A percentile compares a stretch with the other conserved stretches of the same genome.
Evolutionary conservation across 164 flowering plant genomes (phyloP).

Genomic region (Dillenia suffruticosa): DNA sequence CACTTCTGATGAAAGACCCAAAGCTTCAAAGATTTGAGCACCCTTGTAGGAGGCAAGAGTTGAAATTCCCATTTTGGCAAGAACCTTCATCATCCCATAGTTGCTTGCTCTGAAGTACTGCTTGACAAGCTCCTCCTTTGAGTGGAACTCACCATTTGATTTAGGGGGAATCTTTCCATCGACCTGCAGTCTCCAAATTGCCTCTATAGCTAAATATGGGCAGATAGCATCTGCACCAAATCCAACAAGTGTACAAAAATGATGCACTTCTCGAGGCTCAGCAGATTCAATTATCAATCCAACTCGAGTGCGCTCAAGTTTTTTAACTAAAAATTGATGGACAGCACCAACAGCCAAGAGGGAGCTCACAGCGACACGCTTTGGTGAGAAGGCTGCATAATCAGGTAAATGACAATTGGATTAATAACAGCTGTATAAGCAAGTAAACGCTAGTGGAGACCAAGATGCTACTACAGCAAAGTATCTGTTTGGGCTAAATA

Average conservation of each 20-base stretch:
- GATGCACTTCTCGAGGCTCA: slow-evolving; percentile 99
- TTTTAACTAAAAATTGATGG: slow-evolving; percentile 87
- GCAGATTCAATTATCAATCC: slow-evolving; percentile 93
- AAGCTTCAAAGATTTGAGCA: slow-evolving; percentile 98
- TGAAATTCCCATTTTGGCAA: slow-evolving; percentile 99
- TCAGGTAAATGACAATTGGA: slow-evolving; percentile 1
- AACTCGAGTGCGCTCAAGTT: slow-evolving; percentile 84
- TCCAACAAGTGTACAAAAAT: slow-evolving; percentile 97
- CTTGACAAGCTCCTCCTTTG: slow-evolving; percentile 81
- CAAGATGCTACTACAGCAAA: neutral
- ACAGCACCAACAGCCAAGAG: slow-evolving; percentile 98
- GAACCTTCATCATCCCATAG: slow-evolving; percentile 99
- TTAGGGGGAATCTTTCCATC: slow-evolving; percentile 96
- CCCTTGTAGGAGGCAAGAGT: slow-evolving; percentile 99
- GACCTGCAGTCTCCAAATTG: slow-evolving; percentile 91
- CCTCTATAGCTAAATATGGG: slow-evolving; percentile 91
- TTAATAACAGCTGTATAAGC: neutral
- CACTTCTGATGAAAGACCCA: slow-evolving; percentile 96
- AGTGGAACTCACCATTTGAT: slow-evolving; percentile 62
- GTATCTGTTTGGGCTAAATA: too few species aligned
- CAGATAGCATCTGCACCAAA: slow-evolving; percentile 99
- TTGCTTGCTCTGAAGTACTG: slow-evolving; percentile 91
- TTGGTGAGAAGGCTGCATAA: slow-evolving; percentile 73
- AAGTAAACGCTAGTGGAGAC: neutral
- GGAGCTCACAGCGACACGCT: slow-evolving; percentile 95